A percentile compares a stretch with the other conserved stretches of the same genome.
These are phyloP conservation scores for Lasiodiplodia citricola DNA, from an alignment of 2,329 filamentous ascomycete genomes.

Conservation along the genomic window DNA sequence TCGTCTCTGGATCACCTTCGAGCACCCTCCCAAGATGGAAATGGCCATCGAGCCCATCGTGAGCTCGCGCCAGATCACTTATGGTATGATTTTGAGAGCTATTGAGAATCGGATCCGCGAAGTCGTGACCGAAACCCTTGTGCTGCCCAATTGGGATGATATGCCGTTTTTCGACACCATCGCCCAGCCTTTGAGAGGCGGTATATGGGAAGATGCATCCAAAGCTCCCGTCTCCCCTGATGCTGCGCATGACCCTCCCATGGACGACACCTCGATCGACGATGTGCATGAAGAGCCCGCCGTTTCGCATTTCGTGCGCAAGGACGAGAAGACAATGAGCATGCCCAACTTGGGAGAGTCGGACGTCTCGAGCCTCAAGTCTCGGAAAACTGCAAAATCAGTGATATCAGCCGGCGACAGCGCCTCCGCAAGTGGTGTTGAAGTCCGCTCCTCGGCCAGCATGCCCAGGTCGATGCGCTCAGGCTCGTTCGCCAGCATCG, in stretches of 20 bases:
- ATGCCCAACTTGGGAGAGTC: conserved; percentile 30
- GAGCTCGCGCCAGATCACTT: conserved; percentile 93
- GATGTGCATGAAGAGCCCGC: neutral
- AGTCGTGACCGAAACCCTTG: conserved; percentile 88
- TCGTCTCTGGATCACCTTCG: conserved; percentile 93
- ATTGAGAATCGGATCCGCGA: conserved; percentile 96
- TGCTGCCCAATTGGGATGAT: conserved; percentile 95
- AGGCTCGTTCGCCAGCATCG: conserved; percentile 65
- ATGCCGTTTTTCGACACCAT: conserved; percentile 86
- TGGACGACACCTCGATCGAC: conserved; percentile 28
- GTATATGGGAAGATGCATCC: conserved; percentile 66
- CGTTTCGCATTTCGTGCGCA: neutral
- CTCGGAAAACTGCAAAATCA: conserved; percentile 34
- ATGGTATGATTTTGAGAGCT: conserved; percentile 85
- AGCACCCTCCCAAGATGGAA: conserved; percentile 91
- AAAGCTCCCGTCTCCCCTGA: conserved; percentile 38
- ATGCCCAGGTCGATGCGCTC: conserved; percentile 63
- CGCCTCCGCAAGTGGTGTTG: conserved; percentile 11
- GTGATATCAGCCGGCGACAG: conserved; percentile 16
- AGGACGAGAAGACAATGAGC: conserved; percentile 32
- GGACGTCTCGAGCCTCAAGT: conserved; percentile 29
- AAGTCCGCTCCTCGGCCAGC: neutral
- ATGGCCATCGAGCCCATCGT: conserved; percentile 96
- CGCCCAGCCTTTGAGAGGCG: conserved; percentile 79
- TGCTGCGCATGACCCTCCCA: conserved; percentile 32